Conservation (phyloP, 2,329 filamentous ascomycete genomes). For the Aureobasidium pullulans region DNA sequence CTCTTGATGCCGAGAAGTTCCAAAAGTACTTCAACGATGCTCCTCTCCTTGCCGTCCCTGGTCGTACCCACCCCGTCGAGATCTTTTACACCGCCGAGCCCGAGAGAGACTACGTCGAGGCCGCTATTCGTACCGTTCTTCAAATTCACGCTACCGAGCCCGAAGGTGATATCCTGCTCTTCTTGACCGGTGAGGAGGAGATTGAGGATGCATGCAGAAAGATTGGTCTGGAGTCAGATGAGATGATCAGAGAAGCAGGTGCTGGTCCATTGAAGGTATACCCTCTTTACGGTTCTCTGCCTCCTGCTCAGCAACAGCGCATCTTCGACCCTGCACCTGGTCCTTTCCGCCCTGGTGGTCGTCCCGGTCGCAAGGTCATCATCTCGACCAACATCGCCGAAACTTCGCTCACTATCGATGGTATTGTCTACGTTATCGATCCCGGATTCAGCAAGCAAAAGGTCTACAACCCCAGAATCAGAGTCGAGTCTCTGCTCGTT, state of each 20-base stretch:
- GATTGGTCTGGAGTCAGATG: conserved; percentile 82
- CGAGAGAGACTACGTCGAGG: conserved; percentile 94
- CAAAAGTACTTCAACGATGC: conserved; percentile 95
- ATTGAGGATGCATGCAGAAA: conserved; percentile 95
- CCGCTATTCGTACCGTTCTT: conserved; percentile 84
- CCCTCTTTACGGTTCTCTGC: conserved; percentile 87
- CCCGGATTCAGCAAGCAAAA: conserved; percentile 99
- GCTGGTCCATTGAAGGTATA: conserved; percentile 86
- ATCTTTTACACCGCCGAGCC: conserved; percentile 98
- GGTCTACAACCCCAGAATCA: conserved; percentile 94
- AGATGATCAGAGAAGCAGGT: conserved; percentile 84
- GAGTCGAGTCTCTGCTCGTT: conserved; percentile 94
- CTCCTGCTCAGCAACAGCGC: conserved; percentile 84
- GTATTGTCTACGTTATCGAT: conserved; percentile 98
- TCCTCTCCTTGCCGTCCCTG: conserved; percentile 85
- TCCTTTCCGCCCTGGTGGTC: conserved; percentile 64
- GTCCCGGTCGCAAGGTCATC: conserved; percentile 87
- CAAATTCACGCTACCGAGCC: conserved; percentile 92
- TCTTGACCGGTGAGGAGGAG: conserved; percentile 96
- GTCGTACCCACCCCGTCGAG: conserved; percentile 91
- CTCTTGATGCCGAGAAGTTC: conserved; percentile 94
- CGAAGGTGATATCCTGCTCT: conserved; percentile 88
- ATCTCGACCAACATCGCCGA: conserved; percentile 97
- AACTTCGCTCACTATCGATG: conserved; percentile 94
- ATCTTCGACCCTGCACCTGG: conserved; percentile 88